Percentiles rank a stretch among this genome's conserved stretches.
phyloP scores from a whole-genome alignment of 768 basidiomycete species.

The Mycena albidolilacea region DNA sequence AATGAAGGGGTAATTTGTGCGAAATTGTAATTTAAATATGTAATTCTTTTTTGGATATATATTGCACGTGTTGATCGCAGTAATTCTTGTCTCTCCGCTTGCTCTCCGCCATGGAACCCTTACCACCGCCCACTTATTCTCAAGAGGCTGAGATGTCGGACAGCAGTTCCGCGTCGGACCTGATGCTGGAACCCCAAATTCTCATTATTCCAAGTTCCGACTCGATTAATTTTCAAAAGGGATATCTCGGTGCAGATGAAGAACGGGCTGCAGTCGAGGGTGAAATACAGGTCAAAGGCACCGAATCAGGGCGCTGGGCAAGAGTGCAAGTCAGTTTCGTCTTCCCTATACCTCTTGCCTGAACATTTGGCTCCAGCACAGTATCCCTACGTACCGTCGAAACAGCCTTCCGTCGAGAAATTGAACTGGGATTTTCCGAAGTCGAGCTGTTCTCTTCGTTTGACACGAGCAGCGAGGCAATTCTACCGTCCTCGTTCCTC shows the following conservation, averaged over 20 bases:
- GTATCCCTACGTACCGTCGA: slow-evolving; percentile 79
- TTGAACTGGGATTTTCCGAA: slow-evolving; percentile 76
- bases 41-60: background rate
- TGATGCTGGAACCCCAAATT: slow-evolving; percentile 68
- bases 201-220: slow-evolving; percentile 81
- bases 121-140: slow-evolving; percentile 75
- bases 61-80: too few relatives aligned
- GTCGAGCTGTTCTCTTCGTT: slow-evolving; percentile 68
- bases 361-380: slow-evolving; percentile 59
- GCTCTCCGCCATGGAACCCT: slow-evolving; percentile 55
- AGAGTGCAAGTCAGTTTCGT: slow-evolving; percentile 73
- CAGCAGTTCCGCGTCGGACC: slow-evolving; percentile 41
- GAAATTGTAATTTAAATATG: slow-evolving; percentile 29
- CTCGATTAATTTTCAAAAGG: slow-evolving; percentile 86
- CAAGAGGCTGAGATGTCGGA: slow-evolving; percentile 54
- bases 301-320: slow-evolving; percentile 68
- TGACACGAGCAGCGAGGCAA: slow-evolving; percentile 49
- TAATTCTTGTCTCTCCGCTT: too few relatives aligned
- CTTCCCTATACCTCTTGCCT: slow-evolving; percentile 32
- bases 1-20: slow-evolving; percentile 49
- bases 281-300: slow-evolving; percentile 88
- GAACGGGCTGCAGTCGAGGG: slow-evolving; percentile 90
- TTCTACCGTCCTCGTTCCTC: slow-evolving; percentile 75
- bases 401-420: slow-evolving; percentile 69
- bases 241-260: slow-evolving; percentile 86